phyloP scores from a whole-genome alignment of 352 stramenopile genomes.

The Phytophthora niederhauseri region DNA sequence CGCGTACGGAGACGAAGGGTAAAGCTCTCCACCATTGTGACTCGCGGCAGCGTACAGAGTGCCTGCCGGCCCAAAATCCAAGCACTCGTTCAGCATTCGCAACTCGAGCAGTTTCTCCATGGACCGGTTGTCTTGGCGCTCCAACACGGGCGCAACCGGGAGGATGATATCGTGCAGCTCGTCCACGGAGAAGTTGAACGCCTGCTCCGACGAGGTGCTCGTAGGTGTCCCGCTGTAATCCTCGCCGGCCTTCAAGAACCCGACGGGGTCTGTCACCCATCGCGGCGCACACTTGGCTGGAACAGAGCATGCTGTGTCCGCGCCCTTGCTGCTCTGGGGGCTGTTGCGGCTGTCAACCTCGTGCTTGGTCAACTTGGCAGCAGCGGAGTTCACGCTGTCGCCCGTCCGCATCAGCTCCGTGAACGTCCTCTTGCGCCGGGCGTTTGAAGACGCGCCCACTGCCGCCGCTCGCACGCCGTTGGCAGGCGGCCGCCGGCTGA shows the following conservation, averaged over 20 bases:
- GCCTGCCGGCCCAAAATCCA: constrained; percentile 30
- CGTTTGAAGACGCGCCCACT: constrained; percentile 11
- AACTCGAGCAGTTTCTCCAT: constrained; percentile 41
- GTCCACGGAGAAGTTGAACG: constrained; percentile 37
- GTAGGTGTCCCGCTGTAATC: constrained; percentile 27
- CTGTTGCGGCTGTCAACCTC: constrained; percentile 20
- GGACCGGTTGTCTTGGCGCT: constrained; percentile 27
- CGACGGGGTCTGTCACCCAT: constrained; percentile 29
- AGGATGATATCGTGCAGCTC: constrained; percentile 44
- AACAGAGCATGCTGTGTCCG: constrained; percentile 3
- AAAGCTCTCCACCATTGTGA: constrained; percentile 24
- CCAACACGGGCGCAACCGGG: constrained; percentile 17
- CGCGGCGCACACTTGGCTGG: constrained; percentile 15
- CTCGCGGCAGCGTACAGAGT: constrained; percentile 21
- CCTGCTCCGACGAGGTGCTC: constrained; percentile 32
- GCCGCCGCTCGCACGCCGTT: constrained; percentile 16
- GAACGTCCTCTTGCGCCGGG: constrained; percentile 29
- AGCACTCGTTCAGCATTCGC: constrained; percentile 41
- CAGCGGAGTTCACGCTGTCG: constrained; percentile 3
- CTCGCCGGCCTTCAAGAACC: constrained; percentile 30
- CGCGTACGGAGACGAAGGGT: constrained; percentile 23
- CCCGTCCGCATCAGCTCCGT: constrained; percentile 30
- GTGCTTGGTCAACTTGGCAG: constrained; percentile 33
- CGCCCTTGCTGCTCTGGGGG: neutral
- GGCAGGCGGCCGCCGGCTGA: constrained; percentile 34